Conservation (phyloP, 2,329 filamentous ascomycete species). For the Thielaviopsis euricoi region DNA sequence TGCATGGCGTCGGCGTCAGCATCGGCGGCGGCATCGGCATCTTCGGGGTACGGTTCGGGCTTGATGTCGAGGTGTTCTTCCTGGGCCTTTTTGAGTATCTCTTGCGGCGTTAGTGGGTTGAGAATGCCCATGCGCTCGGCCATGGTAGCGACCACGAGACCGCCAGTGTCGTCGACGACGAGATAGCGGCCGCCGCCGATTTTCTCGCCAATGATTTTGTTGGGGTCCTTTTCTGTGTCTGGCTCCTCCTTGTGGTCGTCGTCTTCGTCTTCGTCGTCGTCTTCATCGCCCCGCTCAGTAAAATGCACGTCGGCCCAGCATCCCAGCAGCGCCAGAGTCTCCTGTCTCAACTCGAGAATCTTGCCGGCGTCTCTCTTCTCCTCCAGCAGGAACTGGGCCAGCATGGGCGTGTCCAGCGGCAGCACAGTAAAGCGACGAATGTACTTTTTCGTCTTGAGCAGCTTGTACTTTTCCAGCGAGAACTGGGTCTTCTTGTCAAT, state of each 20-base stretch:
- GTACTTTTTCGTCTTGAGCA: constrained; percentile 89
- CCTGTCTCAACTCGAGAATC: constrained; percentile 74
- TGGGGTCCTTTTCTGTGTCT: constrained; percentile 13
- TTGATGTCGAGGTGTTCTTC: neutral
- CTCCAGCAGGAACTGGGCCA: constrained; percentile 62
- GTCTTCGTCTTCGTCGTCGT: constrained; percentile 12
- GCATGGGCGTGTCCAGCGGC: constrained; percentile 61
- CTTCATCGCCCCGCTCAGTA: constrained; percentile 21
- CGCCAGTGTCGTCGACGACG: constrained; percentile 74
- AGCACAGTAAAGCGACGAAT: constrained; percentile 72
- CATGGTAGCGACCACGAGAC: constrained; percentile 64
- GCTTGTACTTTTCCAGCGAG: constrained; percentile 86
- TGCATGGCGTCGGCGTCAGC: neutral
- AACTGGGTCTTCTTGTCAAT: constrained; percentile 91
- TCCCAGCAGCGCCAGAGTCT: constrained; percentile 63
- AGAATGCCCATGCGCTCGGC: constrained; percentile 81
- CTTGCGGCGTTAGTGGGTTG: constrained; percentile 26
- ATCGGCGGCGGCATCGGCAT: neutral
- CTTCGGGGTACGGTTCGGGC: neutral
- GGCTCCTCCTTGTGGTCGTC: constrained; percentile 14
- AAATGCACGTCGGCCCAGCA: constrained; percentile 87
- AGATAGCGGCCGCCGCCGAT: constrained; percentile 45
- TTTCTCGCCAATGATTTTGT: constrained; percentile 2
- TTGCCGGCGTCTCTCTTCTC: constrained; percentile 59
- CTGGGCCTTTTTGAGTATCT: constrained; percentile 8